phyloP scores from a whole-genome alignment of 2,329 filamentous ascomycete species.

The Aspergillus floridensis region DNA sequence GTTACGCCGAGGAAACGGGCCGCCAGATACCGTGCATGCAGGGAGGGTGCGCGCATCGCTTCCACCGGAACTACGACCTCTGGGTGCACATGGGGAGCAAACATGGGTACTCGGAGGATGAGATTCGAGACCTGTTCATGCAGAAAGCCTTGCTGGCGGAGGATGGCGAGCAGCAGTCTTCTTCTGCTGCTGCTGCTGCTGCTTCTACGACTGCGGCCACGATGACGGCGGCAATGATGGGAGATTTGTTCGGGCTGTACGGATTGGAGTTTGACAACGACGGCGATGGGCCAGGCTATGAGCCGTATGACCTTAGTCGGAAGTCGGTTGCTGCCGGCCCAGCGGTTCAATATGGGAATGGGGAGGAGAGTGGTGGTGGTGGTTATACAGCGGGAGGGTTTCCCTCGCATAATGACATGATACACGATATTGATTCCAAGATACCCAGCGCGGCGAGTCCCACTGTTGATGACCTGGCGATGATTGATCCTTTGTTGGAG shows the following conservation, averaged over 20 bases:
- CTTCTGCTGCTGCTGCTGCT: neutral
- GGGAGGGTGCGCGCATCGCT: conserved; percentile 52
- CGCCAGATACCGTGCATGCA: conserved; percentile 54
- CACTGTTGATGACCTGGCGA: conserved; percentile 28
- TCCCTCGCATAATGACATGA: conserved; percentile 24
- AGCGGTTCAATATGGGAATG: neutral
- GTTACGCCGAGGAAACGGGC: conserved; percentile 51
- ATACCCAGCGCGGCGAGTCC: conserved; percentile 22
- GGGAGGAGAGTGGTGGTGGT: neutral
- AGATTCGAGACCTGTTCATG: conserved; percentile 42
- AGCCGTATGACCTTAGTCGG: conserved; percentile 12
- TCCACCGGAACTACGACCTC: conserved; percentile 58
- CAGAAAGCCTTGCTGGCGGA: conserved; percentile 39
- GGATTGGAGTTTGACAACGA: conserved; percentile 35
- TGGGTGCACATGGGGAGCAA: conserved; percentile 54
- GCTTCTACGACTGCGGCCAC: neutral
- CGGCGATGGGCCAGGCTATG: conserved; percentile 13
- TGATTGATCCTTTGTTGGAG: conserved; percentile 36
- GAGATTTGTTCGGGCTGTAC: conserved; percentile 36
- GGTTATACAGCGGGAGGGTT: neutral
- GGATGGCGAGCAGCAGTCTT: conserved; percentile 13
- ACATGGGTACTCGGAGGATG: conserved; percentile 39
- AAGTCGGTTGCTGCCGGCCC: neutral
- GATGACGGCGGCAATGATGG: conserved; percentile 10
- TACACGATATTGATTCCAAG: conserved; percentile 28